Conservation (phyloP, 495 filamentous ascomycete genomes). For the Talaromyces trachyspermus region DNA sequence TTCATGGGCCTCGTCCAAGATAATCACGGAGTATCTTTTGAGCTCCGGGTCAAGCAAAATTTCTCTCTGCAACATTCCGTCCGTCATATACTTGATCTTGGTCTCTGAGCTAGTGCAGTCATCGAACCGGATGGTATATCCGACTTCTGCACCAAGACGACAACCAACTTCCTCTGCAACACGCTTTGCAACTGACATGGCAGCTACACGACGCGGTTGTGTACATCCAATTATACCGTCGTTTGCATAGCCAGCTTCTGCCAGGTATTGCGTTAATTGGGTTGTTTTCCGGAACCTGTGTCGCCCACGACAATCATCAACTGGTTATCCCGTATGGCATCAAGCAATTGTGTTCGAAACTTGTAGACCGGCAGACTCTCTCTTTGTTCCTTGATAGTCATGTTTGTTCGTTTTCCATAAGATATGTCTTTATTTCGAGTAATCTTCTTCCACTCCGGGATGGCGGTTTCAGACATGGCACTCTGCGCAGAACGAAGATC, state of each 20-base stretch:
- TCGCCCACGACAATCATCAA: slow-evolving; percentile 94
- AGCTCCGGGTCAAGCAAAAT: slow-evolving; percentile 85
- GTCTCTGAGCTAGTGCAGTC: slow-evolving; percentile 86
- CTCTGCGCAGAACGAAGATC: slow-evolving; percentile 60
- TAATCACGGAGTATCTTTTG: slow-evolving; percentile 87
- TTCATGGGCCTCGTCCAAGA: slow-evolving; percentile 98
- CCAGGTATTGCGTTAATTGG: slow-evolving; percentile 89
- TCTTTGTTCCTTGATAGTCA: slow-evolving; percentile 93
- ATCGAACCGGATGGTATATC: slow-evolving; percentile 97
- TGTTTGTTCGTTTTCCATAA: slow-evolving; percentile 76
- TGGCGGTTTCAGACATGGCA: slow-evolving; percentile 50
- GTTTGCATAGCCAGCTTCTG: slow-evolving; percentile 84
- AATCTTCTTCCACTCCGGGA: slow-evolving; percentile 91
- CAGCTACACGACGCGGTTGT: slow-evolving; percentile 92
- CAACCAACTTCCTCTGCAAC: slow-evolving; percentile 96
- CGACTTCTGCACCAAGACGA: slow-evolving; percentile 82
- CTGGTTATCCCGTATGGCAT: slow-evolving; percentile 83
- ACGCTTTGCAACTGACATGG: slow-evolving; percentile 94
- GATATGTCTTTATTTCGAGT: slow-evolving; percentile 75
- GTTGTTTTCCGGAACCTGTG: slow-evolving; percentile 95
- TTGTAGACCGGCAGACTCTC: slow-evolving; percentile 87
- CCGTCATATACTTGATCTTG: slow-evolving; percentile 98
- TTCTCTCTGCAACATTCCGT: slow-evolving; percentile 95
- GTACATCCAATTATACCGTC: slow-evolving; percentile 94
- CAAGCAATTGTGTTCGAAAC: slow-evolving; percentile 79